Conservation (phyloP, 1,139 yeast genomes). For the Magnusiomyces suaveolens region DNA sequence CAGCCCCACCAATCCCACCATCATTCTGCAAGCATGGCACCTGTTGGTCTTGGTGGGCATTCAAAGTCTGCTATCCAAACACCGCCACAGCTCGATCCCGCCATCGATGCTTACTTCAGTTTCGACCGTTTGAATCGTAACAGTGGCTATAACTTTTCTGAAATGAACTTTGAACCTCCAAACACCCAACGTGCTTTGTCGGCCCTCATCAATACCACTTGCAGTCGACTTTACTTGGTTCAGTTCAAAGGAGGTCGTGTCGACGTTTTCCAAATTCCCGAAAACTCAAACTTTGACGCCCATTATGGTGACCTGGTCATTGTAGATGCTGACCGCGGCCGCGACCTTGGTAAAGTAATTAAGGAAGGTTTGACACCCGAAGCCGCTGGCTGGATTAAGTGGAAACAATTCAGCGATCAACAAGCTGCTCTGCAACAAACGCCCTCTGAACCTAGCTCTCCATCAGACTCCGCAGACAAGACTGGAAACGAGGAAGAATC, state of each 20-base stretch:
- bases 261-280: slow-evolving; percentile 69
- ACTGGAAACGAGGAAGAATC: not conserved
- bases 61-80: not conserved
- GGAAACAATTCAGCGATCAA: slow-evolving; percentile 69
- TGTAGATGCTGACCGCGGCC: slow-evolving; percentile 94
- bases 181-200: slow-evolving; percentile 10
- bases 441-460: slow-evolving; percentile 17
- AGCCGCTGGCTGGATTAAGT: slow-evolving; percentile 73
- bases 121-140: slow-evolving; percentile 3
- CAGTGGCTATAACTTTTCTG: slow-evolving; percentile 2
- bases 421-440: slow-evolving; percentile 46
- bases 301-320: slow-evolving; percentile 71
- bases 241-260: slow-evolving; percentile 80
- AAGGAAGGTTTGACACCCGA: slow-evolving; percentile 58
- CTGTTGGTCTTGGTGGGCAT: not conserved
- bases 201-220: slow-evolving; percentile 22
- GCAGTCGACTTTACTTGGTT: slow-evolving; percentile 49
- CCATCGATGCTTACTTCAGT: slow-evolving; percentile 4
- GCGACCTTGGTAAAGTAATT: slow-evolving; percentile 75
- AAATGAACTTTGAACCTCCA: not conserved
- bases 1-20: not conserved
- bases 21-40: not conserved
- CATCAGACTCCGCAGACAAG: slow-evolving; percentile 5
- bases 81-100: not conserved
- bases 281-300: slow-evolving; percentile 42